Evolutionary conservation across 495 filamentous ascomycete genomes (phyloP), one percentile per base, ranked within the genome.

Genomic region (Astrothelium macrocarpum): DNA sequence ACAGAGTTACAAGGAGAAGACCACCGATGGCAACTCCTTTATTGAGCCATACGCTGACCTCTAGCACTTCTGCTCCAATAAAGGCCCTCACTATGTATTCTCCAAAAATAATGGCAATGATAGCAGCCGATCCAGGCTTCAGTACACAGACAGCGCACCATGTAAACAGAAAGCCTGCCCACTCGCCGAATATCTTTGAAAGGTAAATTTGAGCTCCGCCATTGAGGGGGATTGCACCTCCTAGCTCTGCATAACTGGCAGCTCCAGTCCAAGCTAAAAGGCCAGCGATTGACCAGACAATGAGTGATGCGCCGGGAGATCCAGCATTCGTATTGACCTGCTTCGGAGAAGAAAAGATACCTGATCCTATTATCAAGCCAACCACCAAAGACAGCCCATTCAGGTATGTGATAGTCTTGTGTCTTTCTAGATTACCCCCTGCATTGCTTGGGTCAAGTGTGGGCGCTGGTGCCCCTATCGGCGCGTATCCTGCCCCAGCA

Each of bases 71-170:
- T 14, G 91, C 86, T 20, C 90, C 90, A 56, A 95, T 85, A 28
- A 86, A 80, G 0, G 91, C 92, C 31, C 92, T 83, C 65, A 96
- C 91, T 28, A 96, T 78, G 70, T 98, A 98, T 74, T 98, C 94
- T 29, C 95, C 94, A 76, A 96, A 97, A 65, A 98, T 97, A 62
- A 98, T 96, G 31, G 92, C 84, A 62, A 97, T 90, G 73, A 98
- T 98, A 29, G 94, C 94, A 7, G 91, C 85, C 16, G 89, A 88
- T 0, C 94, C 94, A 7, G 94, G 94, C 75, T 96, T 97, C 28
- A 97, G 76, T 12, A 98, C 94, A 32, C 92, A 84, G 0, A 97
- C 91, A 0, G 95, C 91, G 59, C 89, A 90, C 94, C 94, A 98
- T 11, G 90, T 92, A 75, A 95, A 98, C 25, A 97, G 78, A 68